These are phyloP conservation scores for Aquilaria yunnanensis DNA, from an alignment of 345 rosid species.

Conservation along the genomic window DNA sequence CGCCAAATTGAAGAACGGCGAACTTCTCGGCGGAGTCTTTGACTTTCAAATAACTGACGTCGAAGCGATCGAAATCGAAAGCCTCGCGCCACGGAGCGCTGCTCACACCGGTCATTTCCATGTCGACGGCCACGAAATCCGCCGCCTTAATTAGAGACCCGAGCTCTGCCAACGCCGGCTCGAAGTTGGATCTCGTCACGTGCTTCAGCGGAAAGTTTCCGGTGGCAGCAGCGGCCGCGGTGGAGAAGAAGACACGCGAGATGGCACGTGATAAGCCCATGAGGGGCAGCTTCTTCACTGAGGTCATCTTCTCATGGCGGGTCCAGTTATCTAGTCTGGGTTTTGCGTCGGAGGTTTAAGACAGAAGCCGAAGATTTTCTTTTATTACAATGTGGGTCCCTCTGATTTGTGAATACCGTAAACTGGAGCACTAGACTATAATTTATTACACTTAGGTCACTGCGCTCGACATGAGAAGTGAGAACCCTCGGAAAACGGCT, in stretches of 20 bases:
- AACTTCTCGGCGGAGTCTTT: slow-evolving; percentile 96
- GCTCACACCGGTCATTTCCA: slow-evolving; percentile 89
- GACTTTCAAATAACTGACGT: slow-evolving; percentile 73
- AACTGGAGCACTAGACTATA: no score
- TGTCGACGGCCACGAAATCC: slow-evolving; percentile 88
- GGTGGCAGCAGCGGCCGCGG: slow-evolving; percentile 17
- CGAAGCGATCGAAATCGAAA: slow-evolving; percentile 71
- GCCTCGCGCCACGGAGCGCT: slow-evolving; percentile 93
- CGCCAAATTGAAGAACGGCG: slow-evolving; percentile 93
- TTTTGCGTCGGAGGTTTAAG: no score
- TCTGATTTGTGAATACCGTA: no score
- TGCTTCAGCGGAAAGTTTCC: slow-evolving; percentile 64
- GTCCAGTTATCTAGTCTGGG: background rate
- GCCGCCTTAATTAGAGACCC: slow-evolving; percentile 56
- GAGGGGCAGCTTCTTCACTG: slow-evolving; percentile 29
- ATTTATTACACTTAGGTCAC: no score
- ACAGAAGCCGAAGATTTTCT: no score
- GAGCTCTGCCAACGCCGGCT: slow-evolving; percentile 47
- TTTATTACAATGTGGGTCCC: no score
- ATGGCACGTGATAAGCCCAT: slow-evolving; percentile 27
- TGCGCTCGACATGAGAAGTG: no score
- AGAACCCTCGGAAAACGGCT: no score
- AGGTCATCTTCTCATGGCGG: slow-evolving; percentile 20
- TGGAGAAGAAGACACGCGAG: slow-evolving; percentile 24
- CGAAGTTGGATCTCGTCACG: slow-evolving; percentile 76